Evolutionary conservation across 306 rosid genomes (phyloP).

Genomic region (Mimosa bimucronata): DNA sequence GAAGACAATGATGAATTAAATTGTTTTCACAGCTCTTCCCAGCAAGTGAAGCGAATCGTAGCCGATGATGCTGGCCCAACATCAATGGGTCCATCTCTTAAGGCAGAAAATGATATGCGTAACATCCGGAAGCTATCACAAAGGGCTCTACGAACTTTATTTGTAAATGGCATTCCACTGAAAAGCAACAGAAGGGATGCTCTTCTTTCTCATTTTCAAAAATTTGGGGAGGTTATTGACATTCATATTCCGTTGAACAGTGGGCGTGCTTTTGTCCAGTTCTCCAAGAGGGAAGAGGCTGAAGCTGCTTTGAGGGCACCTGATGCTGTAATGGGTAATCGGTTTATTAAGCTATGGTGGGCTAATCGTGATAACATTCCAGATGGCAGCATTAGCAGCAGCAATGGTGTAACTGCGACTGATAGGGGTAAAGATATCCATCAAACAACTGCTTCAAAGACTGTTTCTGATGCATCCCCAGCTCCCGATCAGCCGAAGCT

Average conservation of each 20-base stretch:
- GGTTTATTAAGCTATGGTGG: constrained; percentile 97
- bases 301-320: constrained; percentile 96
- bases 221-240: constrained; percentile 88
- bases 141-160: constrained; percentile 87
- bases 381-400: constrained; percentile 57
- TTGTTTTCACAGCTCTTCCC: constrained; percentile 52
- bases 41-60: constrained; percentile 62
- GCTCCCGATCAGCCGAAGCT: constrained; percentile 60
- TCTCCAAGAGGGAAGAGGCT: constrained; percentile 96
- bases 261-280: constrained; percentile 95
- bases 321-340: constrained; percentile 98
- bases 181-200: constrained; percentile 75
- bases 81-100: constrained; percentile 54
- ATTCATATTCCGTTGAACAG: constrained; percentile 83
- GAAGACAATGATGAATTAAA: constrained; percentile 59
- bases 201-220: constrained; percentile 90
- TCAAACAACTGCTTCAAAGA: constrained; percentile 65
- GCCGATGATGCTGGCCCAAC: constrained; percentile 62
- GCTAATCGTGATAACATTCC: constrained; percentile 96
- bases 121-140: constrained; percentile 73
- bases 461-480: constrained; percentile 55
- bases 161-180: constrained; percentile 87
- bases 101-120: constrained; percentile 59
- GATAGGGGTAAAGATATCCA: constrained; percentile 63
- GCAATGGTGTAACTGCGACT: constrained; percentile 55